Evolutionary conservation across 495 filamentous ascomycete species (phyloP).

Genomic region (Penicillium salamii): DNA sequence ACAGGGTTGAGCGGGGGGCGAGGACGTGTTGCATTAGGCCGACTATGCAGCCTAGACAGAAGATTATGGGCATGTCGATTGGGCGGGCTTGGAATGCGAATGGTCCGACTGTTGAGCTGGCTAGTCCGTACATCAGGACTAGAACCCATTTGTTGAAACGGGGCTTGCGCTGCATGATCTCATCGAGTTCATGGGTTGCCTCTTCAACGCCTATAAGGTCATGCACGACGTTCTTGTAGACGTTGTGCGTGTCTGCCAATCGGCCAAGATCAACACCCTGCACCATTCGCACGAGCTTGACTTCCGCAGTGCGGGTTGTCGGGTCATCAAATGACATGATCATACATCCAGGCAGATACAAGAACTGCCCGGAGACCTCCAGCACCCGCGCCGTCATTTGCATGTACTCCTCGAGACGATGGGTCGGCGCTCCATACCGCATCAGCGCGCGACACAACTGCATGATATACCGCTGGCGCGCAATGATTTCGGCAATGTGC

Average conservation of each 20-base stretch:
- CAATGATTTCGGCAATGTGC: constrained; percentile 83
- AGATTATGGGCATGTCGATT: constrained; percentile 85
- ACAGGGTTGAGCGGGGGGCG: constrained; percentile 72
- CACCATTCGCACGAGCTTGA: constrained; percentile 75
- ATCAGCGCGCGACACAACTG: constrained; percentile 87
- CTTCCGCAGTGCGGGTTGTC: constrained; percentile 85
- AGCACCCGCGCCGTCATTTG: constrained; percentile 84
- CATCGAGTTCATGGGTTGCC: constrained; percentile 67
- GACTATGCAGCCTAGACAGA: constrained; percentile 77
- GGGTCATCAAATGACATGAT: constrained; percentile 93
- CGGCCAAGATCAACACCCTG: constrained; percentile 85
- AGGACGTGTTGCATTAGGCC: constrained; percentile 80
- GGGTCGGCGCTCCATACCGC: constrained; percentile 76
- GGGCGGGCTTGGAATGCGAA: constrained; percentile 84
- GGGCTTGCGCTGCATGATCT: constrained; percentile 60
- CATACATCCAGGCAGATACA: constrained; percentile 94
- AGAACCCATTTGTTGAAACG: constrained; percentile 72
- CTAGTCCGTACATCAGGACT: constrained; percentile 76
- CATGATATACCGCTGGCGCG: constrained; percentile 80
- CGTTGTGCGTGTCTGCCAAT: constrained; percentile 78
- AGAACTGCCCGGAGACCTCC: constrained; percentile 84
- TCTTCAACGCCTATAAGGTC: constrained; percentile 84
- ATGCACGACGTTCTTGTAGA: constrained; percentile 92
- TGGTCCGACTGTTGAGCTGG: constrained; percentile 72
- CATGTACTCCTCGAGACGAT: constrained; percentile 86